These are phyloP conservation scores for Podaxis sp. DNA, from an alignment of 768 basidiomycete species.

Conservation along the genomic window DNA sequence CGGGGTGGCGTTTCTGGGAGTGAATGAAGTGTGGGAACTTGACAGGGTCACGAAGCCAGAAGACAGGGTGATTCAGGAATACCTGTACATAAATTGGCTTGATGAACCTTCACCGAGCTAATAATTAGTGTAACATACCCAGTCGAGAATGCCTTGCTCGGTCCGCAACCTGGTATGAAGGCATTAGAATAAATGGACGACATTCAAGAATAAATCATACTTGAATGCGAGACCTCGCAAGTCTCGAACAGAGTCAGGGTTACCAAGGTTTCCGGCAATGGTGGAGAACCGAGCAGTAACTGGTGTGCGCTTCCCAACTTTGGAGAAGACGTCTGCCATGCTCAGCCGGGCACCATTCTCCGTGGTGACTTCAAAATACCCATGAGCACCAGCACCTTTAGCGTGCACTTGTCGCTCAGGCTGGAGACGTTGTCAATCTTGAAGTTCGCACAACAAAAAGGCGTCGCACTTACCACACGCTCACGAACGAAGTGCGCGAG, in stretches of 20 bases:
- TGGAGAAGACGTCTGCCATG: slow-evolving; percentile 30
- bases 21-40: slow-evolving; percentile 49
- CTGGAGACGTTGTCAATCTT: neutral
- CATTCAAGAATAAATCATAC: slow-evolving; percentile 18
- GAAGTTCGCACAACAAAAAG: neutral
- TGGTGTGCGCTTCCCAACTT: slow-evolving; percentile 28
- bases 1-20: slow-evolving; percentile 50
- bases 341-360: slow-evolving; percentile 33
- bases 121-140: neutral
- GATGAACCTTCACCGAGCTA: no score
- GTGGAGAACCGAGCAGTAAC: slow-evolving; percentile 53
- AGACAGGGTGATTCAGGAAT: slow-evolving; percentile 42
- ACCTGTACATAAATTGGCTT: slow-evolving; percentile 19
- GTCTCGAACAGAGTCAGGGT: slow-evolving; percentile 47
- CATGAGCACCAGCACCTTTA: slow-evolving; percentile 44
- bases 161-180: slow-evolving; percentile 33
- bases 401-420: slow-evolving; percentile 36
- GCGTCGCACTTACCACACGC: slow-evolving; percentile 13
- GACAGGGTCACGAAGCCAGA: slow-evolving; percentile 44
- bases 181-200: neutral
- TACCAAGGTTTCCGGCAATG: slow-evolving; percentile 51
- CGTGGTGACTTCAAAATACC: slow-evolving; percentile 52
- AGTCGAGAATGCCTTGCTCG: slow-evolving; percentile 34
- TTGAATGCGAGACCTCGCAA: slow-evolving; percentile 53
- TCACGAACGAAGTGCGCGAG: slow-evolving; percentile 21